Percentiles rank a stretch among this genome's conserved stretches.
Conservation (phyloP, 2,329 filamentous ascomycete species). For the Hypoxylon sp. region DNA sequence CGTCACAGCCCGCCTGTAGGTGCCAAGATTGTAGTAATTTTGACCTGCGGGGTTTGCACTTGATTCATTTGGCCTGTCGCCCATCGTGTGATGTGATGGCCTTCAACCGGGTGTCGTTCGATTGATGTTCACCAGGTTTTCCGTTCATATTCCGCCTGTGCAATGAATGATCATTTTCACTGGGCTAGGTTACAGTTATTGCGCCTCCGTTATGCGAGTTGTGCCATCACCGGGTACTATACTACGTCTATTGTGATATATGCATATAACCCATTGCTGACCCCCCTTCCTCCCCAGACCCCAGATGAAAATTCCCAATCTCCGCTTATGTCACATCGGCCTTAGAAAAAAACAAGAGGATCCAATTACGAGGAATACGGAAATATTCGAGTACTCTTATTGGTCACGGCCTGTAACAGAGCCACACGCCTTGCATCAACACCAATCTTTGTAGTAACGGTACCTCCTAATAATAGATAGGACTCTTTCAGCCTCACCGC, state of each 20-base stretch:
- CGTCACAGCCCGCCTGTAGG: conserved; percentile 66
- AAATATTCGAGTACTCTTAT: too few species aligned
- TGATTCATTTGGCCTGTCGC: conserved; percentile 4
- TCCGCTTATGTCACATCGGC: too few species aligned
- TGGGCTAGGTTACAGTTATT: neutral
- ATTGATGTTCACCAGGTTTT: neutral
- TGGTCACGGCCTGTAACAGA: too few species aligned
- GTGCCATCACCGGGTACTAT: neutral
- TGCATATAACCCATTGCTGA: neutral
- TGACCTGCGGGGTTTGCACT: neutral
- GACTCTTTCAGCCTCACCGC: too few species aligned
- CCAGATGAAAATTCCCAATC: too few species aligned
- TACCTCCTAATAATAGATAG: too few species aligned
- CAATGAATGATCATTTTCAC: neutral
- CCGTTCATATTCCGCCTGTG: neutral
- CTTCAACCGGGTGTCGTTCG: neutral
- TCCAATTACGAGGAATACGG: too few species aligned
- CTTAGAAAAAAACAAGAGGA: too few species aligned
- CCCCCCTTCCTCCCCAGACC: too few species aligned
- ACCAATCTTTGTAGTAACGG: too few species aligned
- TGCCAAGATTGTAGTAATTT: conserved; percentile 72
- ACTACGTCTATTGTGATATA: neutral
- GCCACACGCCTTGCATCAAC: too few species aligned
- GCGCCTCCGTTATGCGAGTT: neutral
- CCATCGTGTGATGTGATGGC: conserved; percentile 10